Base-by-base conservation (phyloP, 202 grass and related monocot species). In the Setaria italica region DNA sequence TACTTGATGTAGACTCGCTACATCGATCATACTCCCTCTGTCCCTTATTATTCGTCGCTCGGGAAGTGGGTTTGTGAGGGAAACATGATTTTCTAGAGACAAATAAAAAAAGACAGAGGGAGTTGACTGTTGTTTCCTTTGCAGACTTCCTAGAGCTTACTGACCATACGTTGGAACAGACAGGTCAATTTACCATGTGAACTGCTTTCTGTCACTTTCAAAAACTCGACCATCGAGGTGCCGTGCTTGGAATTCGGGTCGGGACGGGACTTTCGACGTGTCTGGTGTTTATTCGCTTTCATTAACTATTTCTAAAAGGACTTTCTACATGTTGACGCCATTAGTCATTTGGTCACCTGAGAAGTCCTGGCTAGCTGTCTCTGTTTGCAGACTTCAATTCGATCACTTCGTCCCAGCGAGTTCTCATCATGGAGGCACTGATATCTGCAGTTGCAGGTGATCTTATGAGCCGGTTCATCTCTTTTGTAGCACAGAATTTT, bases 381-480 rank as follows among this genome's bases (percentile, higher is more conserved):
- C 15, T 58, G 41, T 51, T 60, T 48, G 57, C 34, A 74, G 58
- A 21, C 11, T 21, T 20, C 30, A 42, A 67, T 80, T 46, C 12
- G 29, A 43, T 45, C 14, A 78, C 73, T 71, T 65, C 15, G 11
- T 72, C 46, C 29, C 41, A 16, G 21, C 25, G 46, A 84, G 80
- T 29, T 65, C 29, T 79, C 21, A 29, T 12, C 65, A 82, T 88
- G 86, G 79, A 87, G n/a, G 33, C 49, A 45, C 65, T 83, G 54
- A 71, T 88, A 35, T 83, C 80, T 37, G 73, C 65, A 55, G 80
- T 56, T 16, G 34, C 46, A 9, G 13, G 54, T 56, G 73, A 88
- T 72, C 86, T 88, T 9, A 14, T 72, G 21, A 64, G 80, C 55
- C 65, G 56, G 35, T 83, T 88, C 56, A 47, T 88, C 74, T 88